Percentiles rank a stretch among this genome's conserved stretches.
Evolutionary conservation across 768 basidiomycete genomes (phyloP).

Genomic region (Tulasnella sp.): DNA sequence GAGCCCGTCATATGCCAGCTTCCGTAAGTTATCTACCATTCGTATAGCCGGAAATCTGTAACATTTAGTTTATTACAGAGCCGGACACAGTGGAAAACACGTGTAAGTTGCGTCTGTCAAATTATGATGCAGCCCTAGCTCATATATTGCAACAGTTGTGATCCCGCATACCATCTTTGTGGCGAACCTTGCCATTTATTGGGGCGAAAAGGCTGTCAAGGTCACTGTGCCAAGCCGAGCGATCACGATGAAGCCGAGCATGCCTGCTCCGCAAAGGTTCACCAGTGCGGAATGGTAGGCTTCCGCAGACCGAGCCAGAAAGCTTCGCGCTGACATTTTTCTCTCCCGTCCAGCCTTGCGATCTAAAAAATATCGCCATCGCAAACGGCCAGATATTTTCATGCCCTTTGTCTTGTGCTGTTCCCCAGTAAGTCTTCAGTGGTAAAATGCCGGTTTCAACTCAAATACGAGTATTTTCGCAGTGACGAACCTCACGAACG

Average conservation of each 20-base stretch:
- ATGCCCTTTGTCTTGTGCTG: not conserved
- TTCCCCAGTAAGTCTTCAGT: not conserved
- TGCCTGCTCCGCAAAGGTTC: constrained; percentile 41
- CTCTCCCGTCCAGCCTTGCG: not conserved
- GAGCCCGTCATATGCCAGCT: not conserved
- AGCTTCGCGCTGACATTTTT: not conserved
- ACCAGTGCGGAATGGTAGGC: constrained; percentile 42
- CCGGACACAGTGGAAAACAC: constrained; percentile 47
- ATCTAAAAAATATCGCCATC: not conserved
- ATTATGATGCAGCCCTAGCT: too few species aligned
- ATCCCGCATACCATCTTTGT: constrained; percentile 40
- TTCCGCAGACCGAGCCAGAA: not conserved
- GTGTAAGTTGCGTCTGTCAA: too few species aligned
- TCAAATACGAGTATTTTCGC: not conserved
- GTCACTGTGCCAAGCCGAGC: constrained; percentile 41
- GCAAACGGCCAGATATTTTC: not conserved
- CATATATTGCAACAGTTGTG: too few species aligned
- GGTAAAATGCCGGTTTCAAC: not conserved
- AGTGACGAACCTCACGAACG: not conserved
- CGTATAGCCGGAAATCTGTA: not conserved
- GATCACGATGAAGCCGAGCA: constrained; percentile 40
- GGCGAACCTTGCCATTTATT: constrained; percentile 38
- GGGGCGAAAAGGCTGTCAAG: constrained; percentile 40
- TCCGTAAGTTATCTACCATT: not conserved
- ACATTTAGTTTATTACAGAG: constrained; percentile 25